Conservation (phyloP, 768 basidiomycete genomes). For the Pulveroboletus ravenelii region DNA sequence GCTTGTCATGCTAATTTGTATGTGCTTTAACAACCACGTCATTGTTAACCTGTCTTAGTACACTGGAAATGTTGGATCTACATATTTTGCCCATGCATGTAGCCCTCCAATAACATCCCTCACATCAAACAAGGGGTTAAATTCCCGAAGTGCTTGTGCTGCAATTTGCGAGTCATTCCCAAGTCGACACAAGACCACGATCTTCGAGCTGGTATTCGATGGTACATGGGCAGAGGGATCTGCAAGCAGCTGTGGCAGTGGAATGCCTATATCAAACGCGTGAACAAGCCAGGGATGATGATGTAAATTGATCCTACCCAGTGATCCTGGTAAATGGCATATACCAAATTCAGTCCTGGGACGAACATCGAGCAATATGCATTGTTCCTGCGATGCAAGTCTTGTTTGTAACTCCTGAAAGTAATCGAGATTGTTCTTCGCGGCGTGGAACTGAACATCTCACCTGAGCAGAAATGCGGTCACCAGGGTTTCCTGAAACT, state of each 20-base stretch:
- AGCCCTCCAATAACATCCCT: slow-evolving; percentile 81
- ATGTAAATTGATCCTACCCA: slow-evolving; percentile 46
- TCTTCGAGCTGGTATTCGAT: slow-evolving; percentile 19
- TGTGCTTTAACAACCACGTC: background rate
- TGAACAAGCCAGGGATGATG: background rate
- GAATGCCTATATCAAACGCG: slow-evolving; percentile 55
- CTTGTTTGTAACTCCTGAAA: slow-evolving; percentile 46
- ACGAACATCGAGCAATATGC: slow-evolving; percentile 71
- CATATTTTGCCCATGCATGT: slow-evolving; percentile 68
- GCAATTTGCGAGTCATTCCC: slow-evolving; percentile 95
- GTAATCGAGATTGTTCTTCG: background rate
- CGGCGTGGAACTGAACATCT: background rate
- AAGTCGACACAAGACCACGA: slow-evolving; percentile 72
- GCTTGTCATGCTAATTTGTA: slow-evolving; percentile 5
- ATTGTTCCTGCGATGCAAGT: slow-evolving; percentile 28
- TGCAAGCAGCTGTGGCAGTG: slow-evolving; percentile 59
- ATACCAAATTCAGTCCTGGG: slow-evolving; percentile 80
- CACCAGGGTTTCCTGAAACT: slow-evolving; percentile 33
- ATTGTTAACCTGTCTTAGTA: slow-evolving; percentile 47
- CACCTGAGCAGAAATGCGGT: slow-evolving; percentile 45
- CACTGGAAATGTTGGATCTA: slow-evolving; percentile 74
- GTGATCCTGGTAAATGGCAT: slow-evolving; percentile 70
- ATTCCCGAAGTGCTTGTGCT: slow-evolving; percentile 42
- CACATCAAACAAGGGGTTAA: slow-evolving; percentile 31
- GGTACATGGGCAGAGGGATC: slow-evolving; percentile 49